Evolutionary conservation across 2,329 filamentous ascomycete genomes (phyloP).

Genomic region (Calonectria pauciramosa): DNA sequence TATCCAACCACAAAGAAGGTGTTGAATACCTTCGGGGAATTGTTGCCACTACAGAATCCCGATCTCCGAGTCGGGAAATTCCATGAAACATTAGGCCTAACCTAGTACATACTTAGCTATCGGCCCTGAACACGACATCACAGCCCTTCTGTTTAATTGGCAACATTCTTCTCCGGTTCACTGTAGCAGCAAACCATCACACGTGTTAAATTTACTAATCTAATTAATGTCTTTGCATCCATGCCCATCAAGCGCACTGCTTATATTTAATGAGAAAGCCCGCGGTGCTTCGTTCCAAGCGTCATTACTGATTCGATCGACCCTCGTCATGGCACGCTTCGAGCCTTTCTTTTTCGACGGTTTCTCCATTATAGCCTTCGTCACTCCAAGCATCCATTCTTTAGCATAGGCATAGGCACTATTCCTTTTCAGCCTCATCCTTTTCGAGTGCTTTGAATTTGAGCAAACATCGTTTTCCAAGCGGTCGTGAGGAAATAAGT

Average conservation of each 20-base stretch:
- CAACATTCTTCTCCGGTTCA: background rate
- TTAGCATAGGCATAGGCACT: background rate
- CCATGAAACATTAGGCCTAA: background rate
- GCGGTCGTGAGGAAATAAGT: conserved; percentile 74
- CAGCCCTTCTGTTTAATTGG: background rate
- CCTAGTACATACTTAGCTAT: background rate
- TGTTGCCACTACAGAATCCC: background rate
- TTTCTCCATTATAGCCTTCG: background rate
- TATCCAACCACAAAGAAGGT: background rate
- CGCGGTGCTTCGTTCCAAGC: background rate
- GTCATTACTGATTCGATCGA: background rate
- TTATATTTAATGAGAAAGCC: background rate
- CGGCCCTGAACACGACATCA: background rate
- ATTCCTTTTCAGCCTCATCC: background rate
- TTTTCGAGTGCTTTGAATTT: conserved; percentile 56
- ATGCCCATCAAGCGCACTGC: background rate
- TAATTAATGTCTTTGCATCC: background rate
- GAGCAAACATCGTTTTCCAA: conserved; percentile 71
- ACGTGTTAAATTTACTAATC: background rate
- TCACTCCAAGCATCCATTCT: background rate
- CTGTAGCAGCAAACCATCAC: background rate
- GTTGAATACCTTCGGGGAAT: background rate
- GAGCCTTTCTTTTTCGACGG: no score
- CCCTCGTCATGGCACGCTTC: background rate
- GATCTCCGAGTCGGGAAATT: background rate